These are phyloP conservation scores for Fusarium guadeloupense DNA, from an alignment of 2,329 filamentous ascomycete species.

Conservation along the genomic window DNA sequence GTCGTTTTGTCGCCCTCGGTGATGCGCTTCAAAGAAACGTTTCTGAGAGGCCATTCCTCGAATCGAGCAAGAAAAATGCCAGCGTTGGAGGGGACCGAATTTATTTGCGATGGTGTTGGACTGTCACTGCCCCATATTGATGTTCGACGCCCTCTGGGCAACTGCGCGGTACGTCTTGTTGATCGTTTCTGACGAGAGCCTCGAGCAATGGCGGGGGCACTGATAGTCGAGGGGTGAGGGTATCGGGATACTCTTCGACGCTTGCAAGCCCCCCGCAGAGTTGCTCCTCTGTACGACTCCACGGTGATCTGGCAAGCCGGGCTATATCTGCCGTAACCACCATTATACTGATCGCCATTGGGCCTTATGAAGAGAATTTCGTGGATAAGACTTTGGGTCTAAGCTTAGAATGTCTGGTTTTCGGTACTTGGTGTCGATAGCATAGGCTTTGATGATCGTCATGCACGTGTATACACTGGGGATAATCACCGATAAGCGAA, in stretches of 20 bases:
- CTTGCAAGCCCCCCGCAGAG: too few relatives aligned
- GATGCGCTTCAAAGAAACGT: constrained; percentile 9
- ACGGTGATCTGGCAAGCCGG: too few relatives aligned
- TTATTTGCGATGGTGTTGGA: constrained; percentile 13
- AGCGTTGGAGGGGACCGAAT: background rate
- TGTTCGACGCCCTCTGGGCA: background rate
- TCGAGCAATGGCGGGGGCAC: background rate
- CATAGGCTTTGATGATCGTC: too few relatives aligned
- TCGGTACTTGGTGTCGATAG: too few relatives aligned
- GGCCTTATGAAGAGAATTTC: too few relatives aligned
- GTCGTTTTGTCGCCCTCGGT: constrained; percentile 1
- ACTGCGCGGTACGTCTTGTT: background rate
- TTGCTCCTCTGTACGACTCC: too few relatives aligned
- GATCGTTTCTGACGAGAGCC: background rate
- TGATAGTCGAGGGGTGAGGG: background rate
- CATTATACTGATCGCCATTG: too few relatives aligned
- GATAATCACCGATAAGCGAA: too few relatives aligned
- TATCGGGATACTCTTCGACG: constrained; percentile 4
- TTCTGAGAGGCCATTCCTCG: constrained; percentile 1
- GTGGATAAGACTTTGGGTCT: too few relatives aligned
- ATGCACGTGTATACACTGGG: too few relatives aligned
- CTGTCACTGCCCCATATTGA: background rate
- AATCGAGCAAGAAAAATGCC: constrained; percentile 8
- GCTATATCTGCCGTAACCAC: too few relatives aligned
- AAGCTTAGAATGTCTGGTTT: too few relatives aligned